phyloP scores from a whole-genome alignment of 2,329 filamentous ascomycete genomes.

The Cordyceps javanica region DNA sequence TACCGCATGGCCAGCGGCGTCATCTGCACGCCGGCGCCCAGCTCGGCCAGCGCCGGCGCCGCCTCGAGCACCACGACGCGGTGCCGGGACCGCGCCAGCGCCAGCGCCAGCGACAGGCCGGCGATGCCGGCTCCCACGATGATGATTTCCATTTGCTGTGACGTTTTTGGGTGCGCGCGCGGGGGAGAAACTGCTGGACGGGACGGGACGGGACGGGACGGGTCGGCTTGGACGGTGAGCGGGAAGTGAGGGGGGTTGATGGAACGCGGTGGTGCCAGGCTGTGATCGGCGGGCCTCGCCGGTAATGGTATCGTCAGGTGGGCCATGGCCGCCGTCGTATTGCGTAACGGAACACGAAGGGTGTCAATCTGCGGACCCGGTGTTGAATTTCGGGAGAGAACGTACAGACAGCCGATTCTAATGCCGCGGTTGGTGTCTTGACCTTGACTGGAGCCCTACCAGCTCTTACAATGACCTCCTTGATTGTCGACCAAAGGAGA shows the following conservation, averaged over 20 bases:
- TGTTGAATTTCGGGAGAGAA: too few species aligned
- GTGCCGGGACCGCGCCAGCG: constrained; percentile 37
- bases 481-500: too few species aligned
- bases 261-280: too few species aligned
- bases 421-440: too few species aligned
- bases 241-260: too few species aligned
- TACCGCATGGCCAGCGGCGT: constrained; percentile 27
- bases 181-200: too few species aligned
- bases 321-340: neutral
- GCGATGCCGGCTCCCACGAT: constrained; percentile 44
- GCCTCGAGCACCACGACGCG: constrained; percentile 44
- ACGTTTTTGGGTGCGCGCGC: too few species aligned
- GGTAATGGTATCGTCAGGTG: neutral
- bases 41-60: constrained; percentile 37
- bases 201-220: too few species aligned
- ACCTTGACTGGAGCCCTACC: too few species aligned
- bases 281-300: neutral
- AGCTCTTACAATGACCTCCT: too few species aligned
- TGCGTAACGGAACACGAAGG: neutral
- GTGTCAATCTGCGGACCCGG: neutral
- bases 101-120: constrained; percentile 28
- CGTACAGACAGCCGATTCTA: too few species aligned
- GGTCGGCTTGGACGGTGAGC: too few species aligned
- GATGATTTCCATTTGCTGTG: constrained; percentile 17
- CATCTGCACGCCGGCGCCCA: constrained; percentile 25